phyloP scores from a whole-genome alignment of 106 monocot species.

The Acanthochlamys bracteata region DNA sequence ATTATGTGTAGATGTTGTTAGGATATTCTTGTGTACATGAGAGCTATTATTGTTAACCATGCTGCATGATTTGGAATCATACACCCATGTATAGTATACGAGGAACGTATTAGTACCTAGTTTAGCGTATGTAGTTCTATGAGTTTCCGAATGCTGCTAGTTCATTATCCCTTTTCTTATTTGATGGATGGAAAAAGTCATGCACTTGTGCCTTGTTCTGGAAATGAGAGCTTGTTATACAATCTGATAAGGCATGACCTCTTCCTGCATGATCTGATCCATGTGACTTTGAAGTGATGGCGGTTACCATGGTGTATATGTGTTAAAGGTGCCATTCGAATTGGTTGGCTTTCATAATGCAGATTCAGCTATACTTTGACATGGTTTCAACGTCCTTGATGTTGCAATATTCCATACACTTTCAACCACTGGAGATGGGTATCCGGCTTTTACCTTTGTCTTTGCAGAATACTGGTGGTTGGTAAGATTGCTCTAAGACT shows the following conservation, averaged over 20 bases:
- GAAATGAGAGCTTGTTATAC: conserved; percentile 17
- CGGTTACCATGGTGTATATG: conserved; percentile 47
- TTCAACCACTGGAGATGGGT: conserved; percentile 61
- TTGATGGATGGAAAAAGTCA: not conserved
- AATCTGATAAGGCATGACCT: conserved; percentile 21
- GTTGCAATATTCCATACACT: conserved; percentile 58
- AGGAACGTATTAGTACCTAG: not conserved
- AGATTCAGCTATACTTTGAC: conserved; percentile 59
- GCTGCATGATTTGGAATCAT: not conserved
- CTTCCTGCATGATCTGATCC: conserved; percentile 38
- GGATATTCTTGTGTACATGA: not conserved
- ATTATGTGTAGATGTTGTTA: not conserved
- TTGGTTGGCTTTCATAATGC: conserved; percentile 81
- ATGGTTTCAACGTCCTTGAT: conserved; percentile 52
- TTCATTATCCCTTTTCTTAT: not conserved
- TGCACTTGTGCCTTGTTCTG: conserved; percentile 7
- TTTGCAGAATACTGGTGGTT: conserved; percentile 56
- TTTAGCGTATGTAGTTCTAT: not conserved
- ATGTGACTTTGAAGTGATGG: conserved; percentile 40
- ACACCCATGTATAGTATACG: not conserved
- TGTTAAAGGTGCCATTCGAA: conserved; percentile 67
- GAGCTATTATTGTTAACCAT: not conserved
- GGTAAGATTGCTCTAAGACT: conserved; percentile 74
- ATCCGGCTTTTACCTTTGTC: conserved; percentile 48
- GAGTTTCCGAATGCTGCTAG: not conserved